Percentiles rank a stretch among this genome's conserved stretches.
phyloP scores from a whole-genome alignment of 345 rosid species.

The Firmiana major region DNA sequence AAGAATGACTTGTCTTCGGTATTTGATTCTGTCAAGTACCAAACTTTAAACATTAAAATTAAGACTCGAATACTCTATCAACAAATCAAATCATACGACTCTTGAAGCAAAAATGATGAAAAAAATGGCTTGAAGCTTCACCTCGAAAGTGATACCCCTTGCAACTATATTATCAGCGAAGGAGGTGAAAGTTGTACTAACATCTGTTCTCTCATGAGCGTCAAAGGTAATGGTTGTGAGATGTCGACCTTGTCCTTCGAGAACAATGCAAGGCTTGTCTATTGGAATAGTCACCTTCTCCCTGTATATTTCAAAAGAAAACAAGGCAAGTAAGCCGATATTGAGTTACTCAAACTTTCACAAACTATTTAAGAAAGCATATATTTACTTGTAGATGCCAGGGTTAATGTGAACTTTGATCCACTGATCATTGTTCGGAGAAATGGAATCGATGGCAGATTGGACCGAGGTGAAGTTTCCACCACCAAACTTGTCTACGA shows the following conservation, averaged over 20 bases:
- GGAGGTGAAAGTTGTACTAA: conserved; percentile 28
- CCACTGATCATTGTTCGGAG: conserved; percentile 16
- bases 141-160: conserved; percentile 44
- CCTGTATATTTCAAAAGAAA: not conserved
- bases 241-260: conserved; percentile 26
- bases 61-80: too few relatives aligned
- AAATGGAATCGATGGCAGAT: conserved; percentile 40
- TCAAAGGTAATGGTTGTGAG: conserved; percentile 25
- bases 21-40: too few relatives aligned
- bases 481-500: not conserved
- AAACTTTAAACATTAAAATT: too few relatives aligned
- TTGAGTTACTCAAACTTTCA: not conserved
- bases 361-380: not conserved
- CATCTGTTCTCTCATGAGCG: conserved; percentile 17
- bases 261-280: conserved; percentile 38
- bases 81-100: too few relatives aligned
- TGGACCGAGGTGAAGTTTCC: not conserved
- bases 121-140: not conserved
- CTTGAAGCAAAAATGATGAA: not conserved
- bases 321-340: not conserved
- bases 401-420: conserved; percentile 10
- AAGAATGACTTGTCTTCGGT: too few relatives aligned
- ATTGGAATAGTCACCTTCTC: conserved; percentile 37
- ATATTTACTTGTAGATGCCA: not conserved
- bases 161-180: conserved; percentile 34